Base-by-base conservation (phyloP, 1,284 basidiomycete species). In the Trametes hirsuta region DNA sequence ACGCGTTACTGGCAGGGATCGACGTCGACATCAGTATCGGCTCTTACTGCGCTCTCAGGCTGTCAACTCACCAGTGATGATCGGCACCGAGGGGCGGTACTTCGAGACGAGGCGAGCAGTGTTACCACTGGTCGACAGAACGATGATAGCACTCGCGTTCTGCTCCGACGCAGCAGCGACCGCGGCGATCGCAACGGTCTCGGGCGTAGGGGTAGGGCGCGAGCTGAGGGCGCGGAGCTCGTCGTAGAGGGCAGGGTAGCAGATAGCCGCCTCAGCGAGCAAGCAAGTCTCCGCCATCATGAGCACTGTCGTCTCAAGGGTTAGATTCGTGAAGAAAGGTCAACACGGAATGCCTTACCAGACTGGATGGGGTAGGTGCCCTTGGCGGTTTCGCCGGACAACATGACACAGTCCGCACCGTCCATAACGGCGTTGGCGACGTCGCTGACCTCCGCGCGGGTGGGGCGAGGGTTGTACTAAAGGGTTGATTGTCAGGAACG, bases 251-350 rank as follows among this genome's bases (percentile, higher is more conserved):
- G 94, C 92, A 46, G 92, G 92, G 76, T 97, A 95, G 80, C 93
- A 95, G 75, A 96, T 94, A 37, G 96, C 91, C 54, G 88, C 85
- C 79, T 98, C 95, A 62, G 95, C 96, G 66, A 98, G 88, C 72
- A 93, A 85, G 72, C 95, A 97, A 6, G 95, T 97, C 83, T 98
- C 96, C 50, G 95, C 95, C 95, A 98, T 98, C 95, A 97, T 96
- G 68, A 95, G 84, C 68, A 97, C 95, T 93, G 66, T 30, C 30
- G 8, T 5, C 24, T 36, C 10, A 21, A 30, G 34, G 4, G 44
- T 75, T 35, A 72, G 67, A 42, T 10, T 45, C 8, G 49, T n/a
- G 24, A 22, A 30, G 46, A 48, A 45, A 34, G 15, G 21, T 21
- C 50, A 15, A 35, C 25, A 77, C 87, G 5, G 14, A 4, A 40